These are phyloP conservation scores for Heliocybe sulcata DNA, from an alignment of 1,284 basidiomycete species.

Conservation along the genomic window DNA sequence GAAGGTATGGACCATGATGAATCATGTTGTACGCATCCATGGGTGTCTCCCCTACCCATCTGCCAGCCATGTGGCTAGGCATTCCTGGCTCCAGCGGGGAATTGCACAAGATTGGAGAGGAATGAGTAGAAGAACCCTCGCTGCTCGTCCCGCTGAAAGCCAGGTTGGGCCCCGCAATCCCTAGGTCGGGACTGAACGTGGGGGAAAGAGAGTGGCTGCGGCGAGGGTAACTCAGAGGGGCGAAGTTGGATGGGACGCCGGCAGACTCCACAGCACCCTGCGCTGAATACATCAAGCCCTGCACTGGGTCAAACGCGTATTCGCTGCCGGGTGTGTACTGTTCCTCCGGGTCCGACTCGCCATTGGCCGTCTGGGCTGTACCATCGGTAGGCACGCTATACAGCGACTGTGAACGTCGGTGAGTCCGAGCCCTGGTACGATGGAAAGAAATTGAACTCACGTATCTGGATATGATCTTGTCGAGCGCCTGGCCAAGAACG, in stretches of 20 bases:
- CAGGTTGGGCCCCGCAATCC: not conserved
- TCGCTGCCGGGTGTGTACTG: too few relatives aligned
- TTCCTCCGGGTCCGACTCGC: too few relatives aligned
- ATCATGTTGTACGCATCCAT: not conserved
- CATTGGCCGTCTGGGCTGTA: not conserved
- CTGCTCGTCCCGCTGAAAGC: not conserved
- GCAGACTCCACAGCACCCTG: not conserved
- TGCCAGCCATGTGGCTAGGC: not conserved
- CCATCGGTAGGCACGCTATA: not conserved
- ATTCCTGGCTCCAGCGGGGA: not conserved
- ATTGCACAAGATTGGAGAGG: not conserved
- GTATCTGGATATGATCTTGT: slow-evolving; percentile 95
- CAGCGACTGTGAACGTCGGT: not conserved
- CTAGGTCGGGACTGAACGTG: not conserved
- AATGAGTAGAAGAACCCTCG: not conserved
- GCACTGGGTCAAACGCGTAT: not conserved
- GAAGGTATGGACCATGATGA: not conserved
- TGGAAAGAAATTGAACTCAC: slow-evolving; percentile 38
- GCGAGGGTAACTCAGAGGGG: not conserved
- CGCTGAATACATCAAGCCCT: not conserved
- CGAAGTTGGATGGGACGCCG: not conserved
- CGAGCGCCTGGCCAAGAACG: slow-evolving; percentile 70
- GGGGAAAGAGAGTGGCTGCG: not conserved
- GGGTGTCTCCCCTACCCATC: not conserved
- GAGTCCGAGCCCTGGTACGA: not conserved